phyloP scores from a whole-genome alignment of 306 rosid species.

The Prunus mume region DNA sequence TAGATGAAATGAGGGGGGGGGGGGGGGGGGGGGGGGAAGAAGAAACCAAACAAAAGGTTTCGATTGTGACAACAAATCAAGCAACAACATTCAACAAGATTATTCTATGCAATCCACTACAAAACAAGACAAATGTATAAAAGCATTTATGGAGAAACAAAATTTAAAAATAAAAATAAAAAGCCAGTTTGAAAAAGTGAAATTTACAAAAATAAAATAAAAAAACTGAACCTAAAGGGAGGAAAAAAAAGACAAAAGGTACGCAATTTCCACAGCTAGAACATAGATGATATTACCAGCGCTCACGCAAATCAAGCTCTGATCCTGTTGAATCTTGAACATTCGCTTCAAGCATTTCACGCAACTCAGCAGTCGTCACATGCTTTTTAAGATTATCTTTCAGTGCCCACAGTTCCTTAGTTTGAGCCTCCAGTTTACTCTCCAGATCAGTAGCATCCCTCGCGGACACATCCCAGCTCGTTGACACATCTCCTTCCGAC shows the following conservation, averaged over 20 bases:
- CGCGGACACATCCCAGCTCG: slow-evolving; percentile 35
- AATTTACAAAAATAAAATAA: not conserved
- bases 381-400: slow-evolving; percentile 86
- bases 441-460: slow-evolving; percentile 44
- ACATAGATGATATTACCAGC: slow-evolving; percentile 53
- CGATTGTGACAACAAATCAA: not conserved
- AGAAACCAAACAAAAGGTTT: not conserved
- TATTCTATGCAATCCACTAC: not conserved
- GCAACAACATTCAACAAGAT: not conserved
- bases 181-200: not conserved
- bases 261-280: not conserved
- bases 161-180: not conserved
- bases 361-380: slow-evolving; percentile 67
- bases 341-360: slow-evolving; percentile 77
- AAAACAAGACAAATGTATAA: not conserved
- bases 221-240: not conserved
- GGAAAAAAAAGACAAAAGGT: not conserved
- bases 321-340: slow-evolving; percentile 80
- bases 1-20: slow-evolving; percentile 3
- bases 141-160: not conserved
- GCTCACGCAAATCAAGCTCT: slow-evolving; percentile 92
- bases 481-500: slow-evolving; percentile 56
- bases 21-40: not conserved
- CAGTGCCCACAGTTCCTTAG: slow-evolving; percentile 74
- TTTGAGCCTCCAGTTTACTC: slow-evolving; percentile 64